These are phyloP conservation scores for Hypomyces perniciosus DNA, from an alignment of 2,329 filamentous ascomycete species.

Conservation along the genomic window DNA sequence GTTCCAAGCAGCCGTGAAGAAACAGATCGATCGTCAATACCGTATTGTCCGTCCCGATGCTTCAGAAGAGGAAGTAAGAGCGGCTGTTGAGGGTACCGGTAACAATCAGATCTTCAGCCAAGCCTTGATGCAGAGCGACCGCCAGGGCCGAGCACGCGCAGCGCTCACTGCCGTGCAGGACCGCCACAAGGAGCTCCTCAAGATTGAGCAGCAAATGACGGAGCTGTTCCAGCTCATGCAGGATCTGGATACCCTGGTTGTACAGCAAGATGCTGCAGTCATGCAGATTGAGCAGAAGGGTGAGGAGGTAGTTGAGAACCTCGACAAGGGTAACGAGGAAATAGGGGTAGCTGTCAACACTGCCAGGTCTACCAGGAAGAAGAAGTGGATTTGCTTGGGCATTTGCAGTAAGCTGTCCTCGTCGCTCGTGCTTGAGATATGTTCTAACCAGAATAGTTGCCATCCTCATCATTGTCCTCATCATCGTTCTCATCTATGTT, in stretches of 20 bases:
- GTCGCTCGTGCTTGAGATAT: background rate
- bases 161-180: constrained; percentile 75
- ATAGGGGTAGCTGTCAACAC: constrained; percentile 77
- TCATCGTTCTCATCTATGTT: constrained; percentile 46
- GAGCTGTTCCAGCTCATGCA: constrained; percentile 84
- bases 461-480: constrained; percentile 47
- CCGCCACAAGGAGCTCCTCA: constrained; percentile 80
- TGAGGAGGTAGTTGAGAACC: constrained; percentile 77
- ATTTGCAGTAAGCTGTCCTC: constrained; percentile 51
- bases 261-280: constrained; percentile 79
- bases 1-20: constrained; percentile 73
- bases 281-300: constrained; percentile 79
- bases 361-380: constrained; percentile 72
- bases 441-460: constrained; percentile 36
- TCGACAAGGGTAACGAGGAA: constrained; percentile 78
- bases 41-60: constrained; percentile 82
- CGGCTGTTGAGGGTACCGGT: constrained; percentile 66
- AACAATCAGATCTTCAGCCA: constrained; percentile 82
- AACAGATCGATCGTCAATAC: constrained; percentile 85
- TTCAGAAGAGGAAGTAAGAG: constrained; percentile 67
- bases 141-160: constrained; percentile 72
- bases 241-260: constrained; percentile 78
- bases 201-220: constrained; percentile 86
- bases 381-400: constrained; percentile 95
- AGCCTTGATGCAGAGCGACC: constrained; percentile 74